phyloP scores from a whole-genome alignment of 2,329 filamentous ascomycete species.

The Chrysosporium queenslandicum region DNA sequence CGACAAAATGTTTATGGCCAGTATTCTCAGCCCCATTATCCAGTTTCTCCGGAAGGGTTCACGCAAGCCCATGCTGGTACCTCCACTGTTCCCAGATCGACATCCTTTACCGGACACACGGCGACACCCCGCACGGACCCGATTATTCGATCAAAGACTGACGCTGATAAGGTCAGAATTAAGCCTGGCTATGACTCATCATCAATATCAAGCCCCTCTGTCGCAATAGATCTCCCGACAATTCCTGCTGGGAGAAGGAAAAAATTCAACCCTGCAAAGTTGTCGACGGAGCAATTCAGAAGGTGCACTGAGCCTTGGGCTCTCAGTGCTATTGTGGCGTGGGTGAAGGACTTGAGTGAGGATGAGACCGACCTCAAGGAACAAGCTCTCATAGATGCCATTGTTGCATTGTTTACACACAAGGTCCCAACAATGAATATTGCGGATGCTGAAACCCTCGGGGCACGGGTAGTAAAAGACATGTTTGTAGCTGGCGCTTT shows the following conservation, averaged over 20 bases:
- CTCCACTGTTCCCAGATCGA: slow-evolving; percentile 56
- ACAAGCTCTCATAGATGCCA: slow-evolving; percentile 73
- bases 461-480: slow-evolving; percentile 62
- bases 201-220: slow-evolving; percentile 30
- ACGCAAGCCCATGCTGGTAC: slow-evolving; percentile 38
- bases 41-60: slow-evolving; percentile 43
- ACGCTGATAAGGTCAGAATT: slow-evolving; percentile 59
- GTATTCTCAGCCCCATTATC: slow-evolving; percentile 30
- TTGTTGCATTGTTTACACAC: slow-evolving; percentile 80
- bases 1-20: slow-evolving; percentile 30
- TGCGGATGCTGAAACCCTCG: slow-evolving; percentile 83
- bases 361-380: slow-evolving; percentile 80
- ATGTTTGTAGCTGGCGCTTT: slow-evolving; percentile 74
- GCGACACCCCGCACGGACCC: slow-evolving; percentile 62
- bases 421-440: slow-evolving; percentile 99
- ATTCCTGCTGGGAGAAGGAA: slow-evolving; percentile 68
- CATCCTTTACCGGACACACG: slow-evolving; percentile 72
- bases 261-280: slow-evolving; percentile 75
- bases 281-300: slow-evolving; percentile 69
- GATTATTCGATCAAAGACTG: slow-evolving; percentile 86
- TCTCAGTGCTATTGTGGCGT: slow-evolving; percentile 71
- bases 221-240: slow-evolving; percentile 72
- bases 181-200: slow-evolving; percentile 33
- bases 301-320: slow-evolving; percentile 89
- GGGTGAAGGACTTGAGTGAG: slow-evolving; percentile 82